Evolutionary conservation across 2,329 filamentous ascomycete genomes (phyloP), one percentile per base, ranked within the genome.

Genomic region (Metarhizium guizhouense): DNA sequence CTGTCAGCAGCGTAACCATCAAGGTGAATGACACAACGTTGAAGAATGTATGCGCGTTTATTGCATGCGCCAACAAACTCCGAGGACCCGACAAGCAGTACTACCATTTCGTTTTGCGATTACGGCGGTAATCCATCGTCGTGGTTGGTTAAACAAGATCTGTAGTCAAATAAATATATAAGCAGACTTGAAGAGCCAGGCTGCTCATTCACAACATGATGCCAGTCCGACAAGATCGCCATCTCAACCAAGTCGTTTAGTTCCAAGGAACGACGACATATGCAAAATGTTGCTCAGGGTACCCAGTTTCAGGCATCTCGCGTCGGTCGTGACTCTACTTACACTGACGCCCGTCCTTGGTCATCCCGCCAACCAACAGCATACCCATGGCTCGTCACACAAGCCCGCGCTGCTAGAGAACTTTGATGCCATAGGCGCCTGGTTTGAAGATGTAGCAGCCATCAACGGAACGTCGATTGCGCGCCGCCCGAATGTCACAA

Each of bases 391-490:
- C n/a, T 43, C 50, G 5, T 36, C 11, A 3, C 13, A 34, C n/a
- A 14, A 13, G 8, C 30, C 50, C 7, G 50, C 20, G 8, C 36
- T 52, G 2, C 25, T 52, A 16, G 25, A 60, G 29, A 61, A 63
- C 51, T 62, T 62, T 51, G 68, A 73, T 54, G 61, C 66, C 3
- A 64, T 68, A 57, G 70, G 72, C 0, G 67, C 69, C 1, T 74
- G 71, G 70, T 74, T 73, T 47, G 67, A 73, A 36, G 69, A 69
- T 3, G 64, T 74, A 2, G 65, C 68, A 6, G 68, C 68, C 56
- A 66, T 74, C 58, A 62, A 68, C 34, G 52, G 50, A 60, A 68
- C 13, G 56, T 67, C 30, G 55, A 53, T 45, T 56, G 63, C 8
- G 54, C 63, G 14, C 61, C 54, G 52, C n/a, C 42, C 54, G 49